These are phyloP conservation scores for Primulina tabacum DNA, from an alignment of 257 asterid species.

Conservation along the genomic window DNA sequence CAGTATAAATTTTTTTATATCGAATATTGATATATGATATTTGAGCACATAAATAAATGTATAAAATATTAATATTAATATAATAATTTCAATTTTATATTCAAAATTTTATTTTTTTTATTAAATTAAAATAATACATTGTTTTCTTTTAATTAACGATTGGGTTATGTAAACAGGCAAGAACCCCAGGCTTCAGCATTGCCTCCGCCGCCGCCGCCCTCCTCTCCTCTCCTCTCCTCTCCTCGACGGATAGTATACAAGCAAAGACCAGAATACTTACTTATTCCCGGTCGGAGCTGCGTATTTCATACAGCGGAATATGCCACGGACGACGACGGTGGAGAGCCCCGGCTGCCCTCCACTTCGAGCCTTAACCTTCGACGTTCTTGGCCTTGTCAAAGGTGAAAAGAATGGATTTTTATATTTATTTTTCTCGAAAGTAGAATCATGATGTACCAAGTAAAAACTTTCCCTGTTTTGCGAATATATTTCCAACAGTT, in stretches of 20 bases:
- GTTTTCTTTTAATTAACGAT: no score
- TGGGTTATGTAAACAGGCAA: neutral
- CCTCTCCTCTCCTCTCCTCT: neutral
- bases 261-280: neutral
- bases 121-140: no score
- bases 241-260: neutral
- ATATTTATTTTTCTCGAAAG: neutral
- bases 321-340: conserved; percentile 82
- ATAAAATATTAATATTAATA: no score
- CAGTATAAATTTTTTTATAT: no score
- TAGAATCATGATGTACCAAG: neutral
- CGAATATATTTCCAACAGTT: conserved; percentile 38
- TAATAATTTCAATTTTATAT: no score
- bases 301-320: neutral
- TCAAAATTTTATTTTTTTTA: no score
- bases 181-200: neutral
- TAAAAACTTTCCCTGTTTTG: neutral
- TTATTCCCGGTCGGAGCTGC: no score
- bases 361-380: conserved; percentile 73
- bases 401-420: conserved; percentile 34
- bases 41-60: no score
- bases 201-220: neutral
- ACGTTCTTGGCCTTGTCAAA: conserved; percentile 81
- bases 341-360: conserved; percentile 84
- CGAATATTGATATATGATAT: no score